A percentile compares a stretch with the other conserved stretches of the same genome.
These are phyloP conservation scores for Salix suchowensis DNA, from an alignment of 345 rosid species.

Conservation along the genomic window DNA sequence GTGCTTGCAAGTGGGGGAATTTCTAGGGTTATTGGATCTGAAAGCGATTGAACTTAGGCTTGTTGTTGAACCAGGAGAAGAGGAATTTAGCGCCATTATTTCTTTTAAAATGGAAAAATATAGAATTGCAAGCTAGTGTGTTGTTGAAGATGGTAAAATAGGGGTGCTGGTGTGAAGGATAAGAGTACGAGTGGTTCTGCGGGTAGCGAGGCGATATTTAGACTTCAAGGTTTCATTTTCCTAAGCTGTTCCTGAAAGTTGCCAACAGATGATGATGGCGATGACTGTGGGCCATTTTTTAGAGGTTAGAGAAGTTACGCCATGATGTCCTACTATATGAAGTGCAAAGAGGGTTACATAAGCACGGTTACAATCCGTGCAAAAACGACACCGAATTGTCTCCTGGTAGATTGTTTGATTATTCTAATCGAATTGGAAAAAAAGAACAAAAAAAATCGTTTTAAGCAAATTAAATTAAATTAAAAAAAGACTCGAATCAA, in stretches of 20 bases:
- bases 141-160: too few relatives aligned
- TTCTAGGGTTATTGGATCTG: constrained; percentile 21
- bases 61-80: constrained; percentile 12
- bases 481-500: neutral
- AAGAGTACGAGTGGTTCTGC: neutral
- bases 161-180: neutral
- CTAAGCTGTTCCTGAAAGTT: neutral
- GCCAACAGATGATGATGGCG: neutral
- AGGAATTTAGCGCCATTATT: constrained; percentile 24
- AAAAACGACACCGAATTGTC: neutral
- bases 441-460: neutral
- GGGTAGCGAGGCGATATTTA: neutral
- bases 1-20: constrained; percentile 8
- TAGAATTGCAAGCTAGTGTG: neutral
- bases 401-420: neutral
- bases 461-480: too few relatives aligned
- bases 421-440: too few relatives aligned
- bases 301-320: neutral
- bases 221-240: neutral
- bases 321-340: neutral
- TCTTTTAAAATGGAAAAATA: neutral
- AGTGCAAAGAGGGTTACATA: neutral
- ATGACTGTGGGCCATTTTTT: neutral
- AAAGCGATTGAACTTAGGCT: constrained; percentile 25
- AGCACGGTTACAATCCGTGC: neutral